Evolutionary conservation across 108 stramenopile species (phyloP).

Genomic region (Pseudonitzschia pungens): DNA sequence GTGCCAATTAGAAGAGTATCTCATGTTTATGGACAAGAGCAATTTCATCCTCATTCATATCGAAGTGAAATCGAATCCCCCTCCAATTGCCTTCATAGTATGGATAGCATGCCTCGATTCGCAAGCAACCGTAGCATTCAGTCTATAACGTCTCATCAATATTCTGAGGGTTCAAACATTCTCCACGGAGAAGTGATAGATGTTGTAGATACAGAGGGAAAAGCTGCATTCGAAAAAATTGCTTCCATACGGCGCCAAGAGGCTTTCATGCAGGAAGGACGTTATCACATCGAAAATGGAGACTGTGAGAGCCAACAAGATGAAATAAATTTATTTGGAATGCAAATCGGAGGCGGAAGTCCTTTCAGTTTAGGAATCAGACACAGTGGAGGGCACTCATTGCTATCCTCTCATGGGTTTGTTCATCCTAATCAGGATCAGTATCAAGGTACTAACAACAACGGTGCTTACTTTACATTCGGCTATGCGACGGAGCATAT

Average conservation of each 20-base stretch:
- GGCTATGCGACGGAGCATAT: constrained; percentile 8
- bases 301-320: not conserved
- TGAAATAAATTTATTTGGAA: constrained; percentile 13
- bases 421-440: constrained; percentile 1
- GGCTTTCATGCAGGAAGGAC: not conserved
- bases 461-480: not conserved
- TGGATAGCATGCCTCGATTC: constrained; percentile 1
- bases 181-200: constrained; percentile 35
- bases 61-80: not conserved
- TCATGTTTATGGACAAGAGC: not conserved
- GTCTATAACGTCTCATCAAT: constrained; percentile 11
- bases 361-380: not conserved
- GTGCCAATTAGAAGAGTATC: not conserved
- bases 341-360: constrained; percentile 35
- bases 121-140: not conserved
- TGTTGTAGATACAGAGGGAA: constrained; percentile 14
- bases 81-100: constrained; percentile 7
- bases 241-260: not conserved
- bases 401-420: constrained; percentile 1
- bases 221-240: not conserved
- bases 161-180: constrained; percentile 22
- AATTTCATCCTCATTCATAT: not conserved
- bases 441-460: not conserved
- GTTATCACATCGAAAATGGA: not conserved
- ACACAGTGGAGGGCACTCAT: not conserved